These are phyloP conservation scores for Eimeria necatrix DNA, from an alignment of 169 alveolate species.

Conservation along the genomic window DNA sequence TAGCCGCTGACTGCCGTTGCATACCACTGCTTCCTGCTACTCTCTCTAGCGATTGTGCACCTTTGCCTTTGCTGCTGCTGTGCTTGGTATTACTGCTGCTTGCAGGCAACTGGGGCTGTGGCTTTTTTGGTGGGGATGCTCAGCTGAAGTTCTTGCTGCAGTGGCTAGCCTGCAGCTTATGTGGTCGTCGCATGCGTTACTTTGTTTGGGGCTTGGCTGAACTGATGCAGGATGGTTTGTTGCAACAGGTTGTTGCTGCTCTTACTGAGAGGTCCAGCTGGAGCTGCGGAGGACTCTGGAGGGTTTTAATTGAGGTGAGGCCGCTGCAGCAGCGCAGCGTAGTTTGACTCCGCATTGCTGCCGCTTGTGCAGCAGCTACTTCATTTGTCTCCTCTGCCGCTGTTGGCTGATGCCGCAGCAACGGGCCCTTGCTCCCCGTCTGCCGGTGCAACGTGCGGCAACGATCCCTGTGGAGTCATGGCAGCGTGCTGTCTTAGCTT, in stretches of 20 bases:
- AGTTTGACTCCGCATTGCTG: neutral
- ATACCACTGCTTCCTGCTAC: neutral
- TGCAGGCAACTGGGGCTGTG: constrained; percentile 82
- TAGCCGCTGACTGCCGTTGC: neutral
- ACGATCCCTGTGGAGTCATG: too few species aligned
- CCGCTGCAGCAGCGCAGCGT: neutral
- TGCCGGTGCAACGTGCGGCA: neutral
- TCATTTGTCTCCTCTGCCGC: neutral
- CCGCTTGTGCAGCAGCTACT: neutral
- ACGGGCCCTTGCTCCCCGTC: neutral
- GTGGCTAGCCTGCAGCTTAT: constrained; percentile 76
- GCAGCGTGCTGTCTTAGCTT: neutral
- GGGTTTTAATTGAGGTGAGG: constrained; percentile 41
- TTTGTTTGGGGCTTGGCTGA: constrained; percentile 63
- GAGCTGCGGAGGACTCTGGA: constrained; percentile 46
- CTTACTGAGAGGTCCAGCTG: neutral
- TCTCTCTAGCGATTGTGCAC: too few species aligned
- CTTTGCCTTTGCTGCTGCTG: neutral
- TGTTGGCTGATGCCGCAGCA: neutral
- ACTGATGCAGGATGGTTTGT: neutral
- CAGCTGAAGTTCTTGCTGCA: constrained; percentile 79
- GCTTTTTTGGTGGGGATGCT: constrained; percentile 80
- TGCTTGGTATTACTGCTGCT: neutral
- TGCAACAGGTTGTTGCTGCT: neutral
- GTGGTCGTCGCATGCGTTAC: constrained; percentile 67